Conservation (phyloP, 352 stramenopile genomes). For the Phytophthora europaea region DNA sequence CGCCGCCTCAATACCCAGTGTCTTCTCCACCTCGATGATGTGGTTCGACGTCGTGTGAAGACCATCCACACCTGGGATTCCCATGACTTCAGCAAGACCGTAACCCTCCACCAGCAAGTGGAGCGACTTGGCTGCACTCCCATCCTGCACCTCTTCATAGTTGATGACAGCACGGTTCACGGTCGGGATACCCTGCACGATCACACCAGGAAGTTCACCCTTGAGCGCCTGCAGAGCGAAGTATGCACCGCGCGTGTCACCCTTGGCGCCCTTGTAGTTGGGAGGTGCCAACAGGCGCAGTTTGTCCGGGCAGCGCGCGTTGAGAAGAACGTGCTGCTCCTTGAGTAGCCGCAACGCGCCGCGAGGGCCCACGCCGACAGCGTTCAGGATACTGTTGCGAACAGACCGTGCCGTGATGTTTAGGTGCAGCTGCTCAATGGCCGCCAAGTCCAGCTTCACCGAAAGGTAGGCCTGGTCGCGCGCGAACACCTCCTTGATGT, state of each 20-base stretch:
- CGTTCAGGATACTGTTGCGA: slow-evolving; percentile 93
- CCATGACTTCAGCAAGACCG: slow-evolving; percentile 98
- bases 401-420: slow-evolving; percentile 95
- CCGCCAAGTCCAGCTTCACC: slow-evolving; percentile 97
- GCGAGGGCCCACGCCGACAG: slow-evolving; percentile 70
- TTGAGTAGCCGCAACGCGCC: slow-evolving; percentile 82
- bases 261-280: slow-evolving; percentile 90
- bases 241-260: slow-evolving; percentile 85
- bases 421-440: slow-evolving; percentile 97
- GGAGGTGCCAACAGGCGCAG: slow-evolving; percentile 83
- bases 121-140: slow-evolving; percentile 80
- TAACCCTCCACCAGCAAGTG: slow-evolving; percentile 99
- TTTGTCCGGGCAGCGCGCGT: slow-evolving; percentile 85
- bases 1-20: slow-evolving; percentile 99
- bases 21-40: slow-evolving; percentile 97
- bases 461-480: slow-evolving; percentile 95
- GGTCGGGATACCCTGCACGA: slow-evolving; percentile 98
- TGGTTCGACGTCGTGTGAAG: slow-evolving; percentile 98
- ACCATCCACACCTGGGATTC: slow-evolving; percentile 97
- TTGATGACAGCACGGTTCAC: slow-evolving; percentile 99
- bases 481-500: slow-evolving; percentile 99
- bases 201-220: slow-evolving; percentile 95
- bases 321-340: slow-evolving; percentile 88
- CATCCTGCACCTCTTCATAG: slow-evolving; percentile 92
- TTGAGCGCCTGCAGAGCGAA: slow-evolving; percentile 98